A percentile compares a stretch with the other conserved stretches of the same genome.
Conservation (phyloP, 768 basidiomycete species). For the Pisolithus albus region DNA sequence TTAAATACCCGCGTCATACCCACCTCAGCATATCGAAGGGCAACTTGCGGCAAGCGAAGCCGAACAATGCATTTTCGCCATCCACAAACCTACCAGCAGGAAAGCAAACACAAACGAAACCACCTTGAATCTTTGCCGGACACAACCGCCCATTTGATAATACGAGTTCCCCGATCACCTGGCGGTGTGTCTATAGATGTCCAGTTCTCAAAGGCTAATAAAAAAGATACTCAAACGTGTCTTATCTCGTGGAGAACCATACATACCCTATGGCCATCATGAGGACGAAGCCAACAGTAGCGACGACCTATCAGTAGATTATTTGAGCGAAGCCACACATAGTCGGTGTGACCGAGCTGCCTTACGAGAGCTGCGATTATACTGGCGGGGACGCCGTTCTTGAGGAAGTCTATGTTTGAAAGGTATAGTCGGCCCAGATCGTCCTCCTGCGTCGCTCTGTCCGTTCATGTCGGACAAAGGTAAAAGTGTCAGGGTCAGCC, state of each 20-base stretch:
- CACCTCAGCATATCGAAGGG: no score
- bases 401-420: constrained; percentile 80
- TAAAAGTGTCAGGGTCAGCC: background rate
- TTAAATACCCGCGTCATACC: no score
- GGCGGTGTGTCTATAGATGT: no score
- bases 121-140: no score
- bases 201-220: background rate
- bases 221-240: no score
- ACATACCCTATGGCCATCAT: constrained; percentile 69
- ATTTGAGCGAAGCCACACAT: background rate
- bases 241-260: background rate
- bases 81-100: no score
- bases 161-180: no score
- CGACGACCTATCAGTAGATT: constrained; percentile 53
- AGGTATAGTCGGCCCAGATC: constrained; percentile 89
- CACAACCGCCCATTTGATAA: no score
- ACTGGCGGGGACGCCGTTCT: constrained; percentile 93
- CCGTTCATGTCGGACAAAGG: background rate
- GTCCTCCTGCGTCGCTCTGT: constrained; percentile 88
- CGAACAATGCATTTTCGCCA: no score
- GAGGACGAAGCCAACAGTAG: constrained; percentile 77
- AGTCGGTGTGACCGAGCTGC: background rate
- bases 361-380: constrained; percentile 77
- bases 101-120: no score
- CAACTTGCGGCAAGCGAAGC: no score